A percentile compares a stretch with the other conserved stretches of the same genome.
These are phyloP conservation scores for Paramecium caudatum DNA, from an alignment of 73 alveolate genomes.

Conservation along the genomic window DNA sequence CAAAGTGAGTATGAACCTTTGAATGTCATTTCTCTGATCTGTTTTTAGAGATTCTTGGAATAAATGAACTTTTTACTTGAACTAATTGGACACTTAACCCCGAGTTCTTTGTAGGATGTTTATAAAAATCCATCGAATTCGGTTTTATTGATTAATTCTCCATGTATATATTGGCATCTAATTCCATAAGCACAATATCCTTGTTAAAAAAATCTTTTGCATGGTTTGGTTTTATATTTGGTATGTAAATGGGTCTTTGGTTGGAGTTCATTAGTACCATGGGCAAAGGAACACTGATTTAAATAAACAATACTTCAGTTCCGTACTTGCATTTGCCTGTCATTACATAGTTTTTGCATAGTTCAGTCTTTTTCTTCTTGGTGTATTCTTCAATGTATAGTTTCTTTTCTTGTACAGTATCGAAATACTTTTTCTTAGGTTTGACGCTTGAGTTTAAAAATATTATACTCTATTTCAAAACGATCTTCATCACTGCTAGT, in stretches of 20 bases:
- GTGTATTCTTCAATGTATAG: slow-evolving; percentile 78
- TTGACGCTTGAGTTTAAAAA: slow-evolving; percentile 52
- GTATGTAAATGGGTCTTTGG: slow-evolving; percentile 88
- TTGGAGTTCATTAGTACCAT: slow-evolving; percentile 88
- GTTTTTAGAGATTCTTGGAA: background rate
- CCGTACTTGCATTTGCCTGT: slow-evolving; percentile 84
- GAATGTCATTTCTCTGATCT: slow-evolving; percentile 5
- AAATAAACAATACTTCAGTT: slow-evolving; percentile 58
- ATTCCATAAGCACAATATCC: slow-evolving; percentile 95
- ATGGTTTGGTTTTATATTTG: slow-evolving; percentile 93
- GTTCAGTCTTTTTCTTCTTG: slow-evolving; percentile 85
- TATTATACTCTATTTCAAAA: slow-evolving; percentile 53
- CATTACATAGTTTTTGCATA: slow-evolving; percentile 84
- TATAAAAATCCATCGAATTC: slow-evolving; percentile 56
- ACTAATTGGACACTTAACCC: slow-evolving; percentile 7
- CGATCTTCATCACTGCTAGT: slow-evolving; percentile 5
- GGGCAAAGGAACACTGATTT: slow-evolving; percentile 92
- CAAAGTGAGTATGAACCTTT: background rate
- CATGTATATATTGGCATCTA: slow-evolving; percentile 95
- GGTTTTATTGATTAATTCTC: slow-evolving; percentile 52
- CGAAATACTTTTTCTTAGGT: slow-evolving; percentile 71
- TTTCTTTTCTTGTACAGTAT: slow-evolving; percentile 63
- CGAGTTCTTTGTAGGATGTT: background rate
- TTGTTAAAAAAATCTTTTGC: slow-evolving; percentile 89
- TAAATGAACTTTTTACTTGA: slow-evolving; percentile 13